Percentiles rank a stretch among this genome's conserved stretches.
These are phyloP conservation scores for Fomitiporia mediterranea DNA, from an alignment of 1,284 basidiomycete species.

Conservation along the genomic window DNA sequence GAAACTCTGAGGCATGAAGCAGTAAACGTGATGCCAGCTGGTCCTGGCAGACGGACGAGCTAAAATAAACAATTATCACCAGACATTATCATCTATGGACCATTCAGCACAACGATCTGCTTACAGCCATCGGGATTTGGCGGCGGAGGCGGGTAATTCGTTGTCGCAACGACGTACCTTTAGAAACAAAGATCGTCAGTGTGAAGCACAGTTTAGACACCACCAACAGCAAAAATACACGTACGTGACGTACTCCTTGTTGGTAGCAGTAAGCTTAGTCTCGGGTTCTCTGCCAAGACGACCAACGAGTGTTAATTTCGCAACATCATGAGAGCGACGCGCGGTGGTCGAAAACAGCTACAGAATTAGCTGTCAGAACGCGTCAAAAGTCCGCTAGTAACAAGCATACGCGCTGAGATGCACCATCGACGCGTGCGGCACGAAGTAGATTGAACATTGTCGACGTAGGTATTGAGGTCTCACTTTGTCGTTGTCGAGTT, in stretches of 20 bases:
- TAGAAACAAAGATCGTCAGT: neutral
- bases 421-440: slow-evolving; percentile 4
- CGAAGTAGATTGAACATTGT: slow-evolving; percentile 21
- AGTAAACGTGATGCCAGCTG: slow-evolving; percentile 72
- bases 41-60: slow-evolving; percentile 50
- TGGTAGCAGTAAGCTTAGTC: slow-evolving; percentile 57
- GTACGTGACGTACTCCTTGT: slow-evolving; percentile 72
- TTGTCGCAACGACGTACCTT: slow-evolving; percentile 69
- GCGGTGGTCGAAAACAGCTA: slow-evolving; percentile 68
- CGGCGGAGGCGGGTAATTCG: slow-evolving; percentile 53
- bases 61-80: slow-evolving; percentile 26
- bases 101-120: slow-evolving; percentile 24
- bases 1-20: slow-evolving; percentile 55
- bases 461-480: neutral
- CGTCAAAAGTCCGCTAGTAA: neutral
- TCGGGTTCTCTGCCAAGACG: slow-evolving; percentile 69
- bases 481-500: neutral
- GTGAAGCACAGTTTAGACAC: neutral
- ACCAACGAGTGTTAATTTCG: slow-evolving; percentile 74
- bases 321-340: slow-evolving; percentile 51
- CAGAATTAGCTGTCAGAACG: neutral
- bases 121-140: slow-evolving; percentile 57
- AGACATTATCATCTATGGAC: neutral
- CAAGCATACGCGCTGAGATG: slow-evolving; percentile 16
- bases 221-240: slow-evolving; percentile 29